Evolutionary conservation across 2,329 filamentous ascomycete genomes (phyloP).

Genomic region (Leptographium lundbergii): DNA sequence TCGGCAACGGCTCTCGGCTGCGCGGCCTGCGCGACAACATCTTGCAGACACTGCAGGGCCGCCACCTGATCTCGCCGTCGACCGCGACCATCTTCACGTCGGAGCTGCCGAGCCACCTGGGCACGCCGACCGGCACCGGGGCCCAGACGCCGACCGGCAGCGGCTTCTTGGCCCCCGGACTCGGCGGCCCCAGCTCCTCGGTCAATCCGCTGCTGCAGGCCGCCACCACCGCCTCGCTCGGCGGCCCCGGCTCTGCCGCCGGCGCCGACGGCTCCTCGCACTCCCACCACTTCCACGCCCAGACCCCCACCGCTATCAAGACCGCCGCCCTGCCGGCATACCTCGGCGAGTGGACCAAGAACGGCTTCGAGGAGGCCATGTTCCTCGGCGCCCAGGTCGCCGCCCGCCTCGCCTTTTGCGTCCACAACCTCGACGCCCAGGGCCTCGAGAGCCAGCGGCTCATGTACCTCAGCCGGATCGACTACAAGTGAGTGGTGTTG

Average conservation of each 20-base stretch:
- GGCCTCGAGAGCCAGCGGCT: constrained; percentile 38
- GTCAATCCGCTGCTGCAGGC: constrained; percentile 80
- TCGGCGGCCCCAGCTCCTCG: constrained; percentile 16
- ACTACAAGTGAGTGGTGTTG: constrained; percentile 42
- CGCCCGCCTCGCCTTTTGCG: constrained; percentile 47
- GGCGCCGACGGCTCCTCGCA: constrained; percentile 26
- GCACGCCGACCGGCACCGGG: constrained; percentile 80
- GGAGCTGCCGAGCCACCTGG: constrained; percentile 86
- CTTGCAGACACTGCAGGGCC: constrained; percentile 61
- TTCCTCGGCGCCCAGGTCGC: constrained; percentile 84
- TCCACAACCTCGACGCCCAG: constrained; percentile 43
- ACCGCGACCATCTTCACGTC: constrained; percentile 95
- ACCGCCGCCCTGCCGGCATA: constrained; percentile 67
- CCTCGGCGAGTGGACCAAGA: constrained; percentile 81
- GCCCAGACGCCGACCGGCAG: constrained; percentile 73
- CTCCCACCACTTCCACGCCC: constrained; percentile 44
- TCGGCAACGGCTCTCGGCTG: constrained; percentile 68
- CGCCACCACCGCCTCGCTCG: constrained; percentile 30
- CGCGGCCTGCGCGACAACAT: constrained; percentile 83
- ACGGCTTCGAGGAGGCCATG: constrained; percentile 64
- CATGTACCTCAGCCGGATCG: constrained; percentile 45
- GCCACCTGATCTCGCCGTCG: constrained; percentile 82
- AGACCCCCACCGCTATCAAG: constrained; percentile 78
- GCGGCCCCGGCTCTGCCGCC: constrained; percentile 23
- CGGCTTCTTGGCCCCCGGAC: constrained; percentile 40